These are phyloP conservation scores for Chrysoporthe cubensis DNA, from an alignment of 2,329 filamentous ascomycete genomes.

Conservation along the genomic window DNA sequence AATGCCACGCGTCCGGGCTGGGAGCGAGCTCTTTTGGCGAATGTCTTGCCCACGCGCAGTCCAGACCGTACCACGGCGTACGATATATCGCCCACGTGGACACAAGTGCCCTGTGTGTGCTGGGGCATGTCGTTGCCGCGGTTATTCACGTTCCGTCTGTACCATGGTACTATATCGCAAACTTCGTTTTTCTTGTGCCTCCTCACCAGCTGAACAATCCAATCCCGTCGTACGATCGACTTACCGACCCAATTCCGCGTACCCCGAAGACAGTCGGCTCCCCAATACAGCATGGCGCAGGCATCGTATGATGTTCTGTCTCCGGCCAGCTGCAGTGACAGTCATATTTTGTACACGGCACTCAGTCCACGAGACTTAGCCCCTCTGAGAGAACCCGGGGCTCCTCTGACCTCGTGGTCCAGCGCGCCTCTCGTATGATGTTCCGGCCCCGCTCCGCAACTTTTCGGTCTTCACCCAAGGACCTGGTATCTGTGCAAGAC, in stretches of 20 bases:
- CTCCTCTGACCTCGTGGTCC: not conserved
- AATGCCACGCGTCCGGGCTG: not conserved
- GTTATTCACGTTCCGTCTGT: not conserved
- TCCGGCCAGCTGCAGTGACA: not conserved
- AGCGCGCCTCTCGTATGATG: not conserved
- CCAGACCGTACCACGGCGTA: not conserved
- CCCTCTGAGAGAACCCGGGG: not conserved
- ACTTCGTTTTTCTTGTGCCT: not conserved
- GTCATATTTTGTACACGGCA: not conserved
- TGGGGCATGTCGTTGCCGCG: not conserved
- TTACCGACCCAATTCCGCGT: too few species aligned
- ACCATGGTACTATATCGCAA: not conserved
- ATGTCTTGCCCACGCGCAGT: not conserved
- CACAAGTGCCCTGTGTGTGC: not conserved
- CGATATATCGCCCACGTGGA: not conserved
- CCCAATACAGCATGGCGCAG: not conserved
- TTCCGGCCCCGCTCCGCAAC: not conserved
- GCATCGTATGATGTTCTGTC: not conserved
- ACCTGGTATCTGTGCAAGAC: not conserved
- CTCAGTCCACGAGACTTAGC: not conserved
- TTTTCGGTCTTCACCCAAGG: not conserved
- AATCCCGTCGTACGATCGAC: not conserved
- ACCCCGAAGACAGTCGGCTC: constrained; percentile 1
- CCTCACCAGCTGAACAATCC: not conserved
- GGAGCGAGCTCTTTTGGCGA: not conserved